Base-by-base conservation (phyloP, 306 rosid species). In the Medicago arabica region DNA sequence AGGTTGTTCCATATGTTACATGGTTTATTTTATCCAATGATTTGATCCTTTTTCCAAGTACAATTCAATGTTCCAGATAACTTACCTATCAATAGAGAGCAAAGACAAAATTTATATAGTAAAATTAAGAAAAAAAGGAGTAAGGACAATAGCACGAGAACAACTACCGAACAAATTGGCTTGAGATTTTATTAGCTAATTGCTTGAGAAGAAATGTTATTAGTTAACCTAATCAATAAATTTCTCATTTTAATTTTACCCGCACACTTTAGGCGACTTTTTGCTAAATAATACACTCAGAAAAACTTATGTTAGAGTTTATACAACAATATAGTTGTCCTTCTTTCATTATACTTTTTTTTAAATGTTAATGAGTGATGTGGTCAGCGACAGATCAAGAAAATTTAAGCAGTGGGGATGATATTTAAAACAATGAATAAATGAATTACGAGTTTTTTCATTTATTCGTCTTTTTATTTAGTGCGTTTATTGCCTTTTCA, bases 231-330 rank as follows among this genome's bases (percentile, higher is more conserved):
- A 55, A 55, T 55, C 34, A 55, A 9, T 54, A 8, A 18, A 9
- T 54, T 54, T 54, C 6, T 8, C 60, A 54, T 55, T 55, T 11
- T 18, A 55, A 7, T 49, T 64, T 23, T 28, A 65, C 64, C 65
- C 43, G 78, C 73, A 74, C 78, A 9, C 74, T 74, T 5, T 18
- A 64, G 6, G 41, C 6, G 68, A 79, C 78, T 72, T 79, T 60
- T 6, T 5, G 53, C 5, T 31, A 16, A 5, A 34, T 55, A 40
- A 38, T 8, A 7, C 21, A 34, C 4, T 7, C 19, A 51, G 2
- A n/a, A 51, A 51, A 12, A 58, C 1, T 6, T 34, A 2, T 61
- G 40, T 60, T 4, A 14, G 2, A 61, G 36, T 61, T 61, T 59
- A 61, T 60, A 61, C 39, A 11, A 25, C 2, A 25, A 25, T 25